These are phyloP conservation scores for Trypanosoma boissoni DNA, from an alignment of 208 protist species.

Conservation along the genomic window DNA sequence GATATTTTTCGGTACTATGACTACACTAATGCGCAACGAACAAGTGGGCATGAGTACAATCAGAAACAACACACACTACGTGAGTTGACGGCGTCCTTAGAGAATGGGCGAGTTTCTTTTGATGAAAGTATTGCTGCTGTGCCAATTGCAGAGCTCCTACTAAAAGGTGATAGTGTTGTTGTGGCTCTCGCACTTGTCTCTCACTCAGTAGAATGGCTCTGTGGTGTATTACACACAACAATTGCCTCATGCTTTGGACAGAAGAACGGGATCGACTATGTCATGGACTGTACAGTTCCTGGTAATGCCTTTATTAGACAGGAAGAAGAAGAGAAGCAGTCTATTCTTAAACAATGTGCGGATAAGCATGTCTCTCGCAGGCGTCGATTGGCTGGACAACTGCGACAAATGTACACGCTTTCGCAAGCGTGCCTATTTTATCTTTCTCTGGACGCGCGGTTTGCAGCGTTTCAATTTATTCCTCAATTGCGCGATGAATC, in stretches of 20 bases:
- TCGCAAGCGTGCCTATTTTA: constrained; percentile 80
- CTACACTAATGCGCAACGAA: constrained; percentile 64
- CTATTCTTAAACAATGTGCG: not conserved
- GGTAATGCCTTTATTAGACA: constrained; percentile 31
- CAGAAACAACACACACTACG: constrained; percentile 16
- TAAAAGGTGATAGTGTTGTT: constrained; percentile 60
- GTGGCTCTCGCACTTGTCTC: constrained; percentile 69
- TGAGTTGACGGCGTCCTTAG: constrained; percentile 4
- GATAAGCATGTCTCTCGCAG: not conserved
- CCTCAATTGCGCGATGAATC: constrained; percentile 86
- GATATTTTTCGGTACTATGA: constrained; percentile 77
- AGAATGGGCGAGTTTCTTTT: constrained; percentile 19
- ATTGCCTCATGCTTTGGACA: constrained; percentile 33
- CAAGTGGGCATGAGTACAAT: constrained; percentile 76
- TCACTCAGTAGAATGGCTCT: constrained; percentile 82
- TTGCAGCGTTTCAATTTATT: constrained; percentile 74
- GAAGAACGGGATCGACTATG: constrained; percentile 10
- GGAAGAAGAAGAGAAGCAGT: not conserved
- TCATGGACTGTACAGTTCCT: constrained; percentile 54
- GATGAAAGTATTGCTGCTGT: constrained; percentile 46
- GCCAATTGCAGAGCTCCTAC: constrained; percentile 44
- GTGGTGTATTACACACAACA: constrained; percentile 36
- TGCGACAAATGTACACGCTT: constrained; percentile 64
- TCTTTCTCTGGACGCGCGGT: constrained; percentile 77
- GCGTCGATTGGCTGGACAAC: constrained; percentile 43